phyloP scores from a whole-genome alignment of 225 moss, liverwort and hornwort species.

The Lunularia cruciata region DNA sequence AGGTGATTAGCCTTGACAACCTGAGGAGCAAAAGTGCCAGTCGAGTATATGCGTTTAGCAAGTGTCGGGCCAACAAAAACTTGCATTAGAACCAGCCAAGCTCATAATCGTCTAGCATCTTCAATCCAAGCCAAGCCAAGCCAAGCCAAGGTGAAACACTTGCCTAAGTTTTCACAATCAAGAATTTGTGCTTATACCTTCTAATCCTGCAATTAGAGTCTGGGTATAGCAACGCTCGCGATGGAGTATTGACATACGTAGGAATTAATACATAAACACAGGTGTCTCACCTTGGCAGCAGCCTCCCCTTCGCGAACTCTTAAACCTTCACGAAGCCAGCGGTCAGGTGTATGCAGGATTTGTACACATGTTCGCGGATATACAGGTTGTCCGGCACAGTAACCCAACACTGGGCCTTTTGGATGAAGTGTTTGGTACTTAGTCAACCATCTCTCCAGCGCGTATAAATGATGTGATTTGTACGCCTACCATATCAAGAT shows the following conservation, averaged over 20 bases:
- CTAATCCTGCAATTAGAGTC: neutral
- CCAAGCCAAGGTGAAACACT: too few relatives aligned
- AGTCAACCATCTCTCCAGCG: conserved; percentile 84
- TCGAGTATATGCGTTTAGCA: neutral
- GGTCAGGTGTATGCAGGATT: conserved; percentile 82
- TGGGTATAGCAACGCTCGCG: neutral
- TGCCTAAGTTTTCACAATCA: neutral
- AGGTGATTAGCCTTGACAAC: conserved; percentile 70
- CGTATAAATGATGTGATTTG: conserved; percentile 89
- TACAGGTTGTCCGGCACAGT: conserved; percentile 87
- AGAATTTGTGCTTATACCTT: neutral
- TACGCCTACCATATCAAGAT: conserved; percentile 57
- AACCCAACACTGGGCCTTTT: conserved; percentile 83
- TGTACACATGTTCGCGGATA: conserved; percentile 79
- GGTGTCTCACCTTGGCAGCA: conserved; percentile 68
- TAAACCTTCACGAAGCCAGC: conserved; percentile 95
- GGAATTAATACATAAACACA: too few relatives aligned
- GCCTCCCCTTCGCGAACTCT: conserved; percentile 74
- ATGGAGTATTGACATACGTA: too few relatives aligned
- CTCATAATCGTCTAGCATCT: too few relatives aligned
- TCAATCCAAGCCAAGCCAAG: too few relatives aligned
- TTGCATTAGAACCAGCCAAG: too few relatives aligned
- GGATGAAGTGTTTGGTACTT: conserved; percentile 91
- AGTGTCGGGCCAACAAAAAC: too few relatives aligned
- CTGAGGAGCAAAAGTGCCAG: conserved; percentile 26